These are phyloP conservation scores for Pleurotus citrinopileatus DNA, from an alignment of 768 basidiomycete species.

Conservation along the genomic window DNA sequence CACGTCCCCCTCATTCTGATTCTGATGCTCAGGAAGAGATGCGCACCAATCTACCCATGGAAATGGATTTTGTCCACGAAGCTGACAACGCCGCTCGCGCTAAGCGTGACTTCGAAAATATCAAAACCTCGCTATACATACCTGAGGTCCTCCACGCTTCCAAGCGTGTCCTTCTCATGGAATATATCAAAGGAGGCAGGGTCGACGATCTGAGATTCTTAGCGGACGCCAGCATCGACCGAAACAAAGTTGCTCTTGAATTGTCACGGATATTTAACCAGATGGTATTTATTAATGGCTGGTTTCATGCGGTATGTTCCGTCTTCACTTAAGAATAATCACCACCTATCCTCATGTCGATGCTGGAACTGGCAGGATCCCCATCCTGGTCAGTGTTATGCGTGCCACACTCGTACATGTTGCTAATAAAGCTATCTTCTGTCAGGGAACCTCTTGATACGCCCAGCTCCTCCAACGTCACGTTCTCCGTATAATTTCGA, in stretches of 20 bases:
- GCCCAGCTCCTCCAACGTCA: constrained; percentile 60
- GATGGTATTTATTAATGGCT: constrained; percentile 96
- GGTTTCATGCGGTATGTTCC: constrained; percentile 72
- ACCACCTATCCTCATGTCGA: neutral
- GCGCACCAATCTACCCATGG: constrained; percentile 85
- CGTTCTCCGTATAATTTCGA: constrained; percentile 93
- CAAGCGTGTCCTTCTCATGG: constrained; percentile 90
- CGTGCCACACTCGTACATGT: neutral
- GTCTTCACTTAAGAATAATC: neutral
- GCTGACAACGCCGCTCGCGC: constrained; percentile 80
- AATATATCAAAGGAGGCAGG: constrained; percentile 86
- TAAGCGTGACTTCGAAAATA: constrained; percentile 61
- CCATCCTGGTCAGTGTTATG: constrained; percentile 62
- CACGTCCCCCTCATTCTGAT: neutral
- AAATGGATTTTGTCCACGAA: constrained; percentile 95
- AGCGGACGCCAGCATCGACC: constrained; percentile 77
- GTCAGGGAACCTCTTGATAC: constrained; percentile 88
- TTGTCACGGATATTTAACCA: constrained; percentile 86
- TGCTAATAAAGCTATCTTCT: constrained; percentile 3
- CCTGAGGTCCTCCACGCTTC: constrained; percentile 78
- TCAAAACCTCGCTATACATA: constrained; percentile 83
- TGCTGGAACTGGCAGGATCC: constrained; percentile 59
- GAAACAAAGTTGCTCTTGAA: constrained; percentile 92
- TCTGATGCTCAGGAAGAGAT: constrained; percentile 80
- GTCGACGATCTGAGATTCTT: constrained; percentile 88